Percentiles rank a stretch among this genome's conserved stretches.
Conservation (phyloP, 495 filamentous ascomycete genomes). For the Darksidea phi region DNA sequence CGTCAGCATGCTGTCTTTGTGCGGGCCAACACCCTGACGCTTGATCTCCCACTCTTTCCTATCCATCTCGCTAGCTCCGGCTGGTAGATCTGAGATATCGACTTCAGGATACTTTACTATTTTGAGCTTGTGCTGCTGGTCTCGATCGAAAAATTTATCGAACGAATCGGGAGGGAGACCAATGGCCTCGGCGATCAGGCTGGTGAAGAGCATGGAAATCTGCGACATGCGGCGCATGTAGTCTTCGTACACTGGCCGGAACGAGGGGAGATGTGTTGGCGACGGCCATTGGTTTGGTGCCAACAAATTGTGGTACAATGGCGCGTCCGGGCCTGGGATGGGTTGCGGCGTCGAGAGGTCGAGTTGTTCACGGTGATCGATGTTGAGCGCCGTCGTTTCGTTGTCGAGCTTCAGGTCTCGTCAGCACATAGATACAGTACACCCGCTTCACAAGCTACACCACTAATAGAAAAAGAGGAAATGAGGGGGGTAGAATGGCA, state of each 20-base stretch:
- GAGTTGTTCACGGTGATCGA: slow-evolving; percentile 82
- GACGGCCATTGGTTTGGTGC: slow-evolving; percentile 93
- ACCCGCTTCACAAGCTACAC: neutral
- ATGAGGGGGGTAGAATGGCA: slow-evolving; percentile 20
- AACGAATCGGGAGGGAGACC: slow-evolving; percentile 71
- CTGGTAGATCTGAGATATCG: slow-evolving; percentile 46
- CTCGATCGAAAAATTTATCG: slow-evolving; percentile 73
- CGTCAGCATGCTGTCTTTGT: slow-evolving; percentile 90
- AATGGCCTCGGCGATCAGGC: slow-evolving; percentile 83
- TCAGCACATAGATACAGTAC: neutral
- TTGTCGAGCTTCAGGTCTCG: slow-evolving; percentile 40
- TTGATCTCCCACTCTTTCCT: slow-evolving; percentile 48
- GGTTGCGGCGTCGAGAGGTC: slow-evolving; percentile 80
- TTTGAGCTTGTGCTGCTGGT: slow-evolving; percentile 88
- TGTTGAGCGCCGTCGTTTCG: slow-evolving; percentile 44
- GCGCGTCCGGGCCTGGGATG: slow-evolving; percentile 59
- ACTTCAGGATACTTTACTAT: slow-evolving; percentile 84
- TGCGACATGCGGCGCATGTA: slow-evolving; percentile 74
- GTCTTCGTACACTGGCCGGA: slow-evolving; percentile 64
- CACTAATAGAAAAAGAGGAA: neutral
- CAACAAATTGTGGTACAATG: slow-evolving; percentile 74
- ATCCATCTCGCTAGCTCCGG: slow-evolving; percentile 25
- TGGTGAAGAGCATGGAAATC: slow-evolving; percentile 74
- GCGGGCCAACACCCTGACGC: slow-evolving; percentile 79
- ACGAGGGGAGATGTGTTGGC: slow-evolving; percentile 62